Evolutionary conservation across 2,329 filamentous ascomycete species (phyloP), one percentile per base, ranked within the genome.

Genomic region (Calonectria ilicicola): DNA sequence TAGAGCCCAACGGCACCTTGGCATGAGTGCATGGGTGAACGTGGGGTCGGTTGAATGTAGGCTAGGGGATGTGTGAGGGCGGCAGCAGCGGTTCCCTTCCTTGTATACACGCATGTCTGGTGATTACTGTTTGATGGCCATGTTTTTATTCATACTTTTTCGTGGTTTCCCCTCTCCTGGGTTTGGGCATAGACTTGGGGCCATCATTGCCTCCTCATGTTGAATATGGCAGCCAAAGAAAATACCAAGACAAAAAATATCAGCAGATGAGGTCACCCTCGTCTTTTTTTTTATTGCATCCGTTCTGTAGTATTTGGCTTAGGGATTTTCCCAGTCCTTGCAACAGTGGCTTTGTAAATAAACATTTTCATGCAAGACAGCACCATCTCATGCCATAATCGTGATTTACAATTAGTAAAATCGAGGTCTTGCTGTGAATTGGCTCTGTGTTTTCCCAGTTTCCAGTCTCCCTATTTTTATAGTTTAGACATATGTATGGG

Each of bases 1-100:
- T 89, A 15, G 82, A 82, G 63, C 74, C 83, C 27, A 89, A 89
- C 26, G 78, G 73, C 19, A 78, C 51, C 66, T 78, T 38, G 82
- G 64, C n/a, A 44, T 63, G 26, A 75, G 15, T 2, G 64, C n/a
- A 44, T 63, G 26, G 74, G 15, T 2, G 27, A 69, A 87, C 86
- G n/a, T 70, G 87, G 87, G n/a, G 67, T 32, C 74, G 38, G 60
- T 9, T 29, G 29, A 26, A 23, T 63, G n/a, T 51, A 38, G 14
- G 17, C 23, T 53, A 21, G 46, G 35, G 40, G 32, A n/a, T 40
- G 23, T 26, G 49, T 29, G 29, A 58, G 42, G 10, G 26, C 21
- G 17, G n/a, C 19, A 17, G 58, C 38, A 42, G 38, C 53, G 62
- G 23, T 38, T 47, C 21, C 26, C 56, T 60, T 67, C 51, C 63